Percentiles rank a stretch among this genome's conserved stretches.
Conservation (phyloP, 306 rosid genomes). For the Sicyos edulis region DNA sequence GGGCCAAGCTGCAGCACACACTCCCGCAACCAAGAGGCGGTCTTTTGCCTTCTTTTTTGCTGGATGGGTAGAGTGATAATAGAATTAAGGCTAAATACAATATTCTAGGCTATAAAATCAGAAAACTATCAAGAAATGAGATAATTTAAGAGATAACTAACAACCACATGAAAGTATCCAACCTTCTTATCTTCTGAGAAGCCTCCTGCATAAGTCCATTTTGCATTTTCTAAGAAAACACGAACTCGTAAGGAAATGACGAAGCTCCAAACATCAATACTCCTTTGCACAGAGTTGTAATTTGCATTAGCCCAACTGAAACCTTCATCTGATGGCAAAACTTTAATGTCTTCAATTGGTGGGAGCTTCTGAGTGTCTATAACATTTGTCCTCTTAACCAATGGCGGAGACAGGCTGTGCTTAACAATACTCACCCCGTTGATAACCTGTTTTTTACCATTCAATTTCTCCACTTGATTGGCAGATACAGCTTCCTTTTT, state of each 20-base stretch:
- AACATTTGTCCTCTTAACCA: constrained; percentile 37
- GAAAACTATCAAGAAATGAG: neutral
- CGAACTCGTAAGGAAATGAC: constrained; percentile 76
- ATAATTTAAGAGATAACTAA: constrained; percentile 15
- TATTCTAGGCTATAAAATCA: neutral
- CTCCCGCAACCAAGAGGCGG: constrained; percentile 86
- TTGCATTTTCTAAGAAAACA: constrained; percentile 63
- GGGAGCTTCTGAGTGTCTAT: constrained; percentile 44
- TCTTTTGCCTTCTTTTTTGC: constrained; percentile 60
- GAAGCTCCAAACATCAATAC: constrained; percentile 86
- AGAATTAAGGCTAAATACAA: neutral
- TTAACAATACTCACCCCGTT: constrained; percentile 55
- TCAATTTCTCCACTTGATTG: constrained; percentile 31
- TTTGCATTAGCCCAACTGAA: constrained; percentile 95
- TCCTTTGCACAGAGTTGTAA: constrained; percentile 76
- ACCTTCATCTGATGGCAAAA: constrained; percentile 83
- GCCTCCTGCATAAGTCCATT: constrained; percentile 85
- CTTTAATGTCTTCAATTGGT: constrained; percentile 63
- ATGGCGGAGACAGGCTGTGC: constrained; percentile 30
- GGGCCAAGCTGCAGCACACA: constrained; percentile 87
- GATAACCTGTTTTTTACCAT: constrained; percentile 46
- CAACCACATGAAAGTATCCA: constrained; percentile 20
- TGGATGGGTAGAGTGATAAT: constrained; percentile 27
- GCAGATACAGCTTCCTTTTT: constrained; percentile 38
- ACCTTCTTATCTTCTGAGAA: constrained; percentile 87